These are phyloP conservation scores for Solidago caesia DNA, from an alignment of 129 eudicot species.

Conservation along the genomic window DNA sequence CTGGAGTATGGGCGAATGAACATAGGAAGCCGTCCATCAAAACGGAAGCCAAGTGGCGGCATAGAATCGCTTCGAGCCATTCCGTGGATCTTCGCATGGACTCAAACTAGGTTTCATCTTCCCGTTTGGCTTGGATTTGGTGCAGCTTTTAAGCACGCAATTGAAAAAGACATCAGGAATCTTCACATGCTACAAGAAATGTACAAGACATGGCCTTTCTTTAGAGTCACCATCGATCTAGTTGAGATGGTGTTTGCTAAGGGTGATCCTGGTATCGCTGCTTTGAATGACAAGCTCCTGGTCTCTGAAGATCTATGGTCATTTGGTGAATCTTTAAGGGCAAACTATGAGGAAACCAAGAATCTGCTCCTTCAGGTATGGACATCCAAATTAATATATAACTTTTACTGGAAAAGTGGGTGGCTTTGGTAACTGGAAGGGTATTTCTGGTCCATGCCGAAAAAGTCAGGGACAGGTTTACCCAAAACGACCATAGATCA, in stretches of 20 bases:
- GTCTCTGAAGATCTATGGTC: slow-evolving; percentile 81
- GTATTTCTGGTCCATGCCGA: too few species aligned
- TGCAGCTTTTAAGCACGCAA: slow-evolving; percentile 75
- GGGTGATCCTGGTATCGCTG: slow-evolving; percentile 93
- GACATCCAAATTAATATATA: neutral
- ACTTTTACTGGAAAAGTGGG: neutral
- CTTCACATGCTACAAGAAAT: slow-evolving; percentile 81
- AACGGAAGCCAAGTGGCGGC: slow-evolving; percentile 94
- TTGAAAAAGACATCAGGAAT: slow-evolving; percentile 60
- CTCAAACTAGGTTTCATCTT: slow-evolving; percentile 96
- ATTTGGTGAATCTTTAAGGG: slow-evolving; percentile 69
- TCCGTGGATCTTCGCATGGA: slow-evolving; percentile 99
- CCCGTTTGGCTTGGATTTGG: slow-evolving; percentile 99
- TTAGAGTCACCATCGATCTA: slow-evolving; percentile 92
- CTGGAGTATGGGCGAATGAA: slow-evolving; percentile 97
- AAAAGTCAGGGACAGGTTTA: too few species aligned
- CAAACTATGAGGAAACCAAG: slow-evolving; percentile 78
- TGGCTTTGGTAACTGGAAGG: too few species aligned
- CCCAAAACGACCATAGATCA: too few species aligned
- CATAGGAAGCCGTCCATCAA: slow-evolving; percentile 97
- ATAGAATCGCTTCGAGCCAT: slow-evolving; percentile 96
- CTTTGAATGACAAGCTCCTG: slow-evolving; percentile 86
- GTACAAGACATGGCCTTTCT: slow-evolving; percentile 98
- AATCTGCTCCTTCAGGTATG: slow-evolving; percentile 75
- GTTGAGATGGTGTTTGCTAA: slow-evolving; percentile 98